Evolutionary conservation across 2,329 filamentous ascomycete species (phyloP), one percentile per base, ranked within the genome.

Genomic region (Microdochium nivale): DNA sequence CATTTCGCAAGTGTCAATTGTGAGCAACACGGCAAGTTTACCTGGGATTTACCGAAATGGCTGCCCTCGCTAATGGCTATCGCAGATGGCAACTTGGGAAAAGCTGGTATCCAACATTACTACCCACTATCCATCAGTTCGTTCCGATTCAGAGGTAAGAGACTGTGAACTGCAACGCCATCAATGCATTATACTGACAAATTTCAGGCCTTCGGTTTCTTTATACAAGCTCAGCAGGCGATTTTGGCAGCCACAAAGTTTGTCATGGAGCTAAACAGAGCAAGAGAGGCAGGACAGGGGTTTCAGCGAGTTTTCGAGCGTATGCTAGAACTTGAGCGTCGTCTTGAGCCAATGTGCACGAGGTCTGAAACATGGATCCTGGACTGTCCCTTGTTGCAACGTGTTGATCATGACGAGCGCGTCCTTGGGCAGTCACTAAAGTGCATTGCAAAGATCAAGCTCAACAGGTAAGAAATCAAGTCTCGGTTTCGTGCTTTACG

Each of bases 1-100:
- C 53, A 70, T 72, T 4, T 76, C 73, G 43, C 76, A 80, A 58
- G 72, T 68, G 11, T 70, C 74, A 1, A 77, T 79, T 50, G 73
- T 78, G 23, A 76, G 72, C 62, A 76, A 74, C 51, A 70, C 69
- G 54, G 72, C 74, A 67, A 54, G 65, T 55, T 30, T 2, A 21
- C 49, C 16, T 19, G 23, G 21, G 13, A 9, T 10, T 11, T 47
- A 19, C 19, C n/a, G n/a, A n/a, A n/a, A 7, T 47, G 10, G 43
- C 10, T 49, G 47, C 30, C 47, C 27, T 52, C 46, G 10, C 35
- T 25, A 40, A 53, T 55, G 46, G 59, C 51, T 24, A 21, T 1
- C 40, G 5, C 49, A 76, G 72, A 61, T 68, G 37, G 70, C 73
- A 3, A 67, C 70, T 8, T 72, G 77, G 51, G 64, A 71, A 1